Base-by-base conservation (phyloP, 2,329 filamentous ascomycete genomes). In the Xylariaceae sp. region DNA sequence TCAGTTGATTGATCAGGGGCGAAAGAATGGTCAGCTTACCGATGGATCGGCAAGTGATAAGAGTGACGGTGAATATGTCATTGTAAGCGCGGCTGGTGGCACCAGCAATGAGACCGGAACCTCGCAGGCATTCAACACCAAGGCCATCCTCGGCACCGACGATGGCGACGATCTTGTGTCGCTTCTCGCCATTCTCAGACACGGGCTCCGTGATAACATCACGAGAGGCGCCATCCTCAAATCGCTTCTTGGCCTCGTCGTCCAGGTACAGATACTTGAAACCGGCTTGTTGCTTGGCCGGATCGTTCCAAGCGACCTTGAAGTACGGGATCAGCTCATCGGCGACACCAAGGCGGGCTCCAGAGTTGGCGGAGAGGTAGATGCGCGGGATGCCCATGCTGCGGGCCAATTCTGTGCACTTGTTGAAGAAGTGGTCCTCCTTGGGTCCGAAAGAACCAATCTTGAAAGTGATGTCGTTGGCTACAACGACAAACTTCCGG, bases 401-500 rank as follows among this genome's bases (percentile, higher is more conserved):
- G 52, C 89, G 81, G 42, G 92, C 92, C 46, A 95, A 73, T 64
- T 98, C 89, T 8, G 92, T 96, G 68, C 92, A 98, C 74, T 96
- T 95, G 73, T 93, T 75, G 79, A 98, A 98, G 77, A 94, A 98
- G 52, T 85, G 83, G 63, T 98, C 92, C 68, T 98, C 92, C 64
- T 83, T 81, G 25, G 92, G 92, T 33, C 92, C 92, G 59, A 98
- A 98, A 2, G 87, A 94, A 55, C 92, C 92, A 59, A 96, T 98
- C 73, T 93, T 93, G 75, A 87, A 96, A 13, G 92, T 98, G 60
- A 98, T 98, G 57, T 98, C 92, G 73, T 98, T 98, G 72, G 92
- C 89, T 43, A 98, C 82, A 45, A 98, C 86, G 57, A 98, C 80
- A 65, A 96, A 95, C 56, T 85, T 85, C 48, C 92, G 79, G 39